These are phyloP conservation scores for Protea cynaroides DNA, from an alignment of 164 flowering plant species.

Conservation along the genomic window DNA sequence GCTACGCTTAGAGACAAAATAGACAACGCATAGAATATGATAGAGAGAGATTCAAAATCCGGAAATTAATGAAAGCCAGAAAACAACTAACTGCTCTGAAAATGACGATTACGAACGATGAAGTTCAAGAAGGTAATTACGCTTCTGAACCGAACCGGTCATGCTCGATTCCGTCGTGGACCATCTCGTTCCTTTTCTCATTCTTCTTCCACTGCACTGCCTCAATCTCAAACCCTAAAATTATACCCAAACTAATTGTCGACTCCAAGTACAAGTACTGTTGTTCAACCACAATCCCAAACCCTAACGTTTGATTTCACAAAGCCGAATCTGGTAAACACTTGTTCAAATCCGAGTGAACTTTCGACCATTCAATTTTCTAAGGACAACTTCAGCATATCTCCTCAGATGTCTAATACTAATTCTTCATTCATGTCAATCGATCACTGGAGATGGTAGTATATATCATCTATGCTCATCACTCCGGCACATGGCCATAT, in stretches of 20 bases:
- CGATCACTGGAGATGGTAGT: slow-evolving; percentile 80
- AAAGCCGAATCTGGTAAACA: slow-evolving; percentile 31
- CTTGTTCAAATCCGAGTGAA: slow-evolving; percentile 9
- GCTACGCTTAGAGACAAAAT: no score
- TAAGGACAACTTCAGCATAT: slow-evolving; percentile 48
- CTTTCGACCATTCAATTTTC: slow-evolving; percentile 17
- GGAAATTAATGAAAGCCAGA: no score
- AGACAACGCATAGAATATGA: no score
- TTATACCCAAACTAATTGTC: background rate
- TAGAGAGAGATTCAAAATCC: no score
- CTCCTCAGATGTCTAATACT: slow-evolving; percentile 38
- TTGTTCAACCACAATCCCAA: slow-evolving; percentile 22
- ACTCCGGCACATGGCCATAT: slow-evolving; percentile 32
- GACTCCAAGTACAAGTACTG: slow-evolving; percentile 9
- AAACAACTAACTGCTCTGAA: no score
- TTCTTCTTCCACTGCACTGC: slow-evolving; percentile 8
- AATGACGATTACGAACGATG: no score
- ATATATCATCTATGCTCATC: slow-evolving; percentile 33
- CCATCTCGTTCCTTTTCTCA: slow-evolving; percentile 28
- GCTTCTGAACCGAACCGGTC: slow-evolving; percentile 67
- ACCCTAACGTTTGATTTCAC: slow-evolving; percentile 52
- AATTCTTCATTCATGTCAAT: slow-evolving; percentile 66
- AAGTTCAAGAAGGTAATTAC: slow-evolving; percentile 72
- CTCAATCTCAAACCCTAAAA: slow-evolving; percentile 10
- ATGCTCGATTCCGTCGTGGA: slow-evolving; percentile 81